Evolutionary conservation across 148 eudicot genomes (phyloP), one percentile per base, ranked within the genome.

Genomic region (Chenopodium suecicum): DNA sequence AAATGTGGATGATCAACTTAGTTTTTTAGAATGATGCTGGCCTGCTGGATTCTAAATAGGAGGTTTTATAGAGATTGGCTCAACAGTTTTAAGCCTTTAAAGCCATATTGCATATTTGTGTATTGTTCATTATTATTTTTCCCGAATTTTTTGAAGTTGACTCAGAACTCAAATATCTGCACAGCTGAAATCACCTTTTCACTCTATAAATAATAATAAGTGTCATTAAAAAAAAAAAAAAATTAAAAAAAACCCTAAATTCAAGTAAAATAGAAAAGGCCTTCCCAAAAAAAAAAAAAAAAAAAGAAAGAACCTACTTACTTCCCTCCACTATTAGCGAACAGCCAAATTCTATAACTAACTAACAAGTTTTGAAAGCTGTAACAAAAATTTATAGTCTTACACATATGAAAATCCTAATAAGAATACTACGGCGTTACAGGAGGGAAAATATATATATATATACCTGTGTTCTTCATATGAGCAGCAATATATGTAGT

Each of bases 381-480:
- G 9, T 10, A 7, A 37, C 5, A 50, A 66, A 4, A 54, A 52
- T 58, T 9, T 12, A 29, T 3, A 29, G 48, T 37, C 79, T 37
- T 4, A 2, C 19, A 58, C 46, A 22, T 22, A 65, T 23, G 22
- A 37, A 48, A 32, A 56, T 23, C 4, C 12, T 29, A 22, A 60
- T 47, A 78, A 47, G 13, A 74, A 66, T 69, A 63, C 25, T 12
- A 62, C 37, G 50, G 23, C 6, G 44, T 41, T 41, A 41, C 44
- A 50, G 34, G 29, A 48, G 23, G 27, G 20, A 20, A 37, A 14
- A 9, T 37, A 19, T 4, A 54, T 19, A 62, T 2, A 47, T 32
- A 72, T 83, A 73, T 84, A 94, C 97, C 98, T 79, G 94, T 94
- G 82, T 94, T 94, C 82, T 94, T 94, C 99, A 96, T 96, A 64